Evolutionary conservation across 495 filamentous ascomycete genomes (phyloP).

Genomic region (Staphylotrichum tortipilum): DNA sequence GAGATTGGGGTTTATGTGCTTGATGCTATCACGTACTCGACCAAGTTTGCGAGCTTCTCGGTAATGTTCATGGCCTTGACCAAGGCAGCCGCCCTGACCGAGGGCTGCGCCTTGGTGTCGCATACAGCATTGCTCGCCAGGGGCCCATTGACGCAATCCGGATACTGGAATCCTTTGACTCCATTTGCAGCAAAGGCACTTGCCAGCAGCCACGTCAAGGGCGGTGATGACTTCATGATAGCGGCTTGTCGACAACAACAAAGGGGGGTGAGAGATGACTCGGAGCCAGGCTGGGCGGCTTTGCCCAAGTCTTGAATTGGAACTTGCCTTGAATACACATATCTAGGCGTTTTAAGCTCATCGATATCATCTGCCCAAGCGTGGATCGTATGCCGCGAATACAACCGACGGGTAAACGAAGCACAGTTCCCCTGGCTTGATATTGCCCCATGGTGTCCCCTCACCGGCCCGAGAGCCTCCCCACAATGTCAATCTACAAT

Average conservation of each 20-base stretch:
- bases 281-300: too few species aligned
- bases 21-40: conserved; percentile 16
- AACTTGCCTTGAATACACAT: too few species aligned
- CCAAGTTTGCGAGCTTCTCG: conserved; percentile 35
- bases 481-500: neutral
- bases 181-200: neutral
- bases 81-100: conserved; percentile 30
- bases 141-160: conserved; percentile 28
- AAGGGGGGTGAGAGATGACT: too few species aligned
- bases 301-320: too few species aligned
- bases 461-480: neutral
- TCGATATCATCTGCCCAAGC: neutral
- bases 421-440: neutral
- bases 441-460: neutral
- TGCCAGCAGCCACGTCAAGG: neutral
- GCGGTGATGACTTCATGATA: neutral
- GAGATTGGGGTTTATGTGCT: too few species aligned
- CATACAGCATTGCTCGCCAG: conserved; percentile 29
- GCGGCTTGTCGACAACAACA: too few species aligned
- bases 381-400: too few species aligned
- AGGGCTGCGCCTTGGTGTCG: neutral
- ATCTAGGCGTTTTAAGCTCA: neutral
- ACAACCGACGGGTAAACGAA: neutral
- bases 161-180: conserved; percentile 8
- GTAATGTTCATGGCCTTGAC: conserved; percentile 33